phyloP scores from a whole-genome alignment of 331 rosid genomes.

The Saraca asoca region DNA sequence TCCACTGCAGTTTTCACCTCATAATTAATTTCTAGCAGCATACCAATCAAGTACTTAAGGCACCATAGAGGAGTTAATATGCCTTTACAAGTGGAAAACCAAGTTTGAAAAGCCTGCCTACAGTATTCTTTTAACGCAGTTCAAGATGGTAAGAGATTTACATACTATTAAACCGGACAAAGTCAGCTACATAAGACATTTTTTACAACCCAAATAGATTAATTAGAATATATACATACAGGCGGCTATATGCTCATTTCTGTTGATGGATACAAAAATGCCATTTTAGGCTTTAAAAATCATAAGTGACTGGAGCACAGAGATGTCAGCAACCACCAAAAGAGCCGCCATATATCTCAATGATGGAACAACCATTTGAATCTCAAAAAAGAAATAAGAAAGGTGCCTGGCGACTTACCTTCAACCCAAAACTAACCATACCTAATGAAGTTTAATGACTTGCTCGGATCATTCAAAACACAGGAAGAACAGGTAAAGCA shows the following conservation, averaged over 20 bases:
- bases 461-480: slow-evolving; percentile 6
- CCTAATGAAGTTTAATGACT: slow-evolving; percentile 28
- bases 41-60: too few relatives aligned
- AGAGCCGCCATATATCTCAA: slow-evolving; percentile 15
- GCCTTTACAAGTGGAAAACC: neutral
- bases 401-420: neutral
- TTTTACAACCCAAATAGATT: slow-evolving; percentile 25
- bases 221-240: slow-evolving; percentile 45
- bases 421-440: neutral
- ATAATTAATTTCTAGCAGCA: too few relatives aligned
- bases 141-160: neutral
- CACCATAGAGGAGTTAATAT: too few relatives aligned
- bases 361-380: neutral
- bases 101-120: neutral
- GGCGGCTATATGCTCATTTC: slow-evolving; percentile 33
- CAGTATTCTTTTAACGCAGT: slow-evolving; percentile 6
- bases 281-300: slow-evolving; percentile 42
- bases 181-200: slow-evolving; percentile 17
- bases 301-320: slow-evolving; percentile 24
- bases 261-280: slow-evolving; percentile 44
- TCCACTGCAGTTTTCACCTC: too few relatives aligned
- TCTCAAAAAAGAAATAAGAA: too few relatives aligned
- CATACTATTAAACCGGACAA: slow-evolving; percentile 13
- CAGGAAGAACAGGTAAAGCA: slow-evolving; percentile 5
- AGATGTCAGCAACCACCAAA: slow-evolving; percentile 28